A percentile compares a stretch with the other conserved stretches of the same genome.
These are phyloP conservation scores for Letharia columbiana DNA, from an alignment of 495 filamentous ascomycete species.

Conservation along the genomic window DNA sequence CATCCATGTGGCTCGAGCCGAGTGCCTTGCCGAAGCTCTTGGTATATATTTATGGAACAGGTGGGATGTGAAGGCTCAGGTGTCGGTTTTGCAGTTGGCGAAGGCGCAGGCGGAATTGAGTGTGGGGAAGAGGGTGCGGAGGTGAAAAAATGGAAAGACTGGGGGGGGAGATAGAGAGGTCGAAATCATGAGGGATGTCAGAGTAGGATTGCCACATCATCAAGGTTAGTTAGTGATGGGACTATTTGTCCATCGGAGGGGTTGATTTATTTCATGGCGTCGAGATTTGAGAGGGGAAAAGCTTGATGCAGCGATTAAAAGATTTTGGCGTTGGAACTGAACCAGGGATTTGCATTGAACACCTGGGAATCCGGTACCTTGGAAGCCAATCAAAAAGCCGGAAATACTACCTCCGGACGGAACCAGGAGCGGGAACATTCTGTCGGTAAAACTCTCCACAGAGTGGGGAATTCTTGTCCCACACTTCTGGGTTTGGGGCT, in stretches of 20 bases:
- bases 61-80: not conserved
- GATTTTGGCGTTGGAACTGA: not conserved
- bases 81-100: not conserved
- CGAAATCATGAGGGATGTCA: not conserved
- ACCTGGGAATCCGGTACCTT: constrained; percentile 1
- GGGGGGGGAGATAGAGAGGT: not conserved
- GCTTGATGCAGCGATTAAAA: too few species aligned
- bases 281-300: not conserved
- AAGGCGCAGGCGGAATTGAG: not conserved
- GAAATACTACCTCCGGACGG: not conserved
- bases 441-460: constrained; percentile 14
- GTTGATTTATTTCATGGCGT: too few species aligned
- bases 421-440: constrained; percentile 7
- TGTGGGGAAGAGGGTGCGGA: not conserved
- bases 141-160: not conserved
- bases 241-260: not conserved
- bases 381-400: constrained; percentile 15
- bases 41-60: not conserved
- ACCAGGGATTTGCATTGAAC: not conserved
- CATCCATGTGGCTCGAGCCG: constrained; percentile 20
- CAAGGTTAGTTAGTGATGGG: not conserved
- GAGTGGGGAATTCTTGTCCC: constrained; percentile 7
- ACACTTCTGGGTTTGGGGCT: not conserved
- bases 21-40: not conserved
- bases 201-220: constrained; percentile 5